Evolutionary conservation across 805 yeast genomes (phyloP).

Genomic region (Monosporozyma aquatica): DNA sequence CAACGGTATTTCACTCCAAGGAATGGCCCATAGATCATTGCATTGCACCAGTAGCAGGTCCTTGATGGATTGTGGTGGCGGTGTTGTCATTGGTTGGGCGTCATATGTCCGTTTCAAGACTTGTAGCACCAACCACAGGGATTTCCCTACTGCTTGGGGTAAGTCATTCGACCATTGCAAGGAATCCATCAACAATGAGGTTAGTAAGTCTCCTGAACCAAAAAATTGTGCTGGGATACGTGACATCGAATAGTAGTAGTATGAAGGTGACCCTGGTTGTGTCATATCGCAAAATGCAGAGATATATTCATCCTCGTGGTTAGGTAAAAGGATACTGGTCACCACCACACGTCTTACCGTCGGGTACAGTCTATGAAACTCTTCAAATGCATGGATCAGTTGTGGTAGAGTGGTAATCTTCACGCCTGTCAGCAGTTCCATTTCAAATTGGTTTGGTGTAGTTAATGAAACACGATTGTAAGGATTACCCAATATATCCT

Average conservation of each 20-base stretch:
- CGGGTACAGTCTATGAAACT: slow-evolving; percentile 38
- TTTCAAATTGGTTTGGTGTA: slow-evolving; percentile 71
- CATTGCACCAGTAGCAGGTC: slow-evolving; percentile 39
- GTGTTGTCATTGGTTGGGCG: slow-evolving; percentile 11
- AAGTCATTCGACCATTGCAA: slow-evolving; percentile 28
- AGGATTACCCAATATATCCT: slow-evolving; percentile 31
- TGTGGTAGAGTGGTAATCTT: slow-evolving; percentile 33
- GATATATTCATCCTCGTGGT: not conserved
- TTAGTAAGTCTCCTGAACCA: slow-evolving; percentile 69
- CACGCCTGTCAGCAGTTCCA: slow-evolving; percentile 48
- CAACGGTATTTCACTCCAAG: not conserved
- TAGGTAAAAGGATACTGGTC: slow-evolving; percentile 39
- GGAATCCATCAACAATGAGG: slow-evolving; percentile 49
- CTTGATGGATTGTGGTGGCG: slow-evolving; percentile 26
- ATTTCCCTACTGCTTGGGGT: slow-evolving; percentile 32
- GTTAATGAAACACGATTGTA: slow-evolving; percentile 40
- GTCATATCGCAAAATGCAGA: slow-evolving; percentile 6
- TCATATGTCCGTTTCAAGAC: slow-evolving; percentile 37
- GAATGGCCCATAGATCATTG: slow-evolving; percentile 19
- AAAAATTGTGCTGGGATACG: slow-evolving; percentile 52
- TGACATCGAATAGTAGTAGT: not conserved
- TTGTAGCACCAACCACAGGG: slow-evolving; percentile 33
- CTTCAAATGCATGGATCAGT: slow-evolving; percentile 32
- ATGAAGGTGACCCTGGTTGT: not conserved
- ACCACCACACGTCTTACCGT: slow-evolving; percentile 45